These are phyloP conservation scores for Fusarium sp. DNA, from an alignment of 2,329 filamentous ascomycete species.

Conservation along the genomic window DNA sequence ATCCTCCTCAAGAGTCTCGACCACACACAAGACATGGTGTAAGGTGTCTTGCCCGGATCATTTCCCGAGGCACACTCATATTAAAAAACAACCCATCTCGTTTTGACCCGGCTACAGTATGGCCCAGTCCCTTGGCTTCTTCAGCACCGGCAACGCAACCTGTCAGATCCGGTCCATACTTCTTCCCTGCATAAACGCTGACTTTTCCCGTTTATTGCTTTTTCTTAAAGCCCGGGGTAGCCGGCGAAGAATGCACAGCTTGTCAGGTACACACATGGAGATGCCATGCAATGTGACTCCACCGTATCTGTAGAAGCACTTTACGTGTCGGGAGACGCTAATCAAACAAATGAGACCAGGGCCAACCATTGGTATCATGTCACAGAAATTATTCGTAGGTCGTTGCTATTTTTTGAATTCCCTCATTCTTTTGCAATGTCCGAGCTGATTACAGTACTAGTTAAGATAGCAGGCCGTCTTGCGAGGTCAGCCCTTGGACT, in stretches of 20 bases:
- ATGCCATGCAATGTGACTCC: conserved; percentile 1
- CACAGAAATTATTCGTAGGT: not conserved
- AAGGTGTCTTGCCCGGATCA: conserved; percentile 15
- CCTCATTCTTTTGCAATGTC: conserved; percentile 11
- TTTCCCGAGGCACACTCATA: conserved; percentile 27
- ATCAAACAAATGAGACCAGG: not conserved
- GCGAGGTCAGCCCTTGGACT: conserved; percentile 22
- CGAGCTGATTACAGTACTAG: conserved; percentile 17
- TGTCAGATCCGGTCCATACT: conserved; percentile 20
- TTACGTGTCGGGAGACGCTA: not conserved
- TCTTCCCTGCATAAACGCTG: not conserved
- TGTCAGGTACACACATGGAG: not conserved
- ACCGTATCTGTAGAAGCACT: not conserved
- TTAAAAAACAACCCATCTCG: conserved; percentile 17
- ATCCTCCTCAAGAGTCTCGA: too few species aligned
- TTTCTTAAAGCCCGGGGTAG: not conserved
- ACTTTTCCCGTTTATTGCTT: not conserved
- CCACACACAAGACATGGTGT: not conserved
- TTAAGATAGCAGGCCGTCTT: conserved; percentile 11
- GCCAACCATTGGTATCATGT: not conserved
- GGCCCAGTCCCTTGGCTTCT: not conserved
- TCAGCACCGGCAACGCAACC: conserved; percentile 21
- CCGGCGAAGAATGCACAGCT: not conserved
- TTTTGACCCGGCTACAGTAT: conserved; percentile 6
- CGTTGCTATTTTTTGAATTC: not conserved